These are phyloP conservation scores for Xerocomellus dryophilus DNA, from an alignment of 768 basidiomycete species.

Conservation along the genomic window DNA sequence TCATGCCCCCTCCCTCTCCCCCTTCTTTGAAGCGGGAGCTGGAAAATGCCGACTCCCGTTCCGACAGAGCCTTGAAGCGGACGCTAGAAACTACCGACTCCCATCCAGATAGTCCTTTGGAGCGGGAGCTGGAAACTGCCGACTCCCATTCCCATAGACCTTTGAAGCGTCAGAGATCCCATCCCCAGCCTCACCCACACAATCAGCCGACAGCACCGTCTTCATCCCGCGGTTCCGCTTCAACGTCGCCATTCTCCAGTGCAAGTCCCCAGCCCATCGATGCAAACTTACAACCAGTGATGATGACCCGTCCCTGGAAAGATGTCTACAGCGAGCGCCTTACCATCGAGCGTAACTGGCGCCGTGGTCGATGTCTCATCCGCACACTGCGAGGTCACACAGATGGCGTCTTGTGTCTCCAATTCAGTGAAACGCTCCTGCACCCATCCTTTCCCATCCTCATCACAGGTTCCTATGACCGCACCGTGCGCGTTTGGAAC, in stretches of 20 bases:
- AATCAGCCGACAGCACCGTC: not conserved
- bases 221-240: conserved; percentile 16
- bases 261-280: conserved; percentile 7
- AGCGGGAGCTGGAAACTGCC: conserved; percentile 40
- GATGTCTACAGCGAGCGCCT: conserved; percentile 98
- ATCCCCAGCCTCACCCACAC: not conserved
- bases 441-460: conserved; percentile 89
- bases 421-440: conserved; percentile 81
- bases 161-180: conserved; percentile 48
- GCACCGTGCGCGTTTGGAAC: conserved; percentile 94
- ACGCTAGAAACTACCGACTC: no score
- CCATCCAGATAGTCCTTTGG: no score
- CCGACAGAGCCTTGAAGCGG: conserved; percentile 50
- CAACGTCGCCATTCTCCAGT: conserved; percentile 6
- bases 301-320: conserved; percentile 91
- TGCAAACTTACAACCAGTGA: conserved; percentile 29
- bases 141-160: conserved; percentile 34
- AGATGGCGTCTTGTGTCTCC: conserved; percentile 96
- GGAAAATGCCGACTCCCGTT: conserved; percentile 28
- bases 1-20: conserved; percentile 29
- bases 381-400: conserved; percentile 89
- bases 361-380: conserved; percentile 83
- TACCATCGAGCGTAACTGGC: conserved; percentile 95
- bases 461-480: conserved; percentile 97
- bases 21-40: conserved; percentile 40